Evolutionary conservation across 2,329 filamentous ascomycete species (phyloP).

Genomic region (Trichoderma simmonsii): DNA sequence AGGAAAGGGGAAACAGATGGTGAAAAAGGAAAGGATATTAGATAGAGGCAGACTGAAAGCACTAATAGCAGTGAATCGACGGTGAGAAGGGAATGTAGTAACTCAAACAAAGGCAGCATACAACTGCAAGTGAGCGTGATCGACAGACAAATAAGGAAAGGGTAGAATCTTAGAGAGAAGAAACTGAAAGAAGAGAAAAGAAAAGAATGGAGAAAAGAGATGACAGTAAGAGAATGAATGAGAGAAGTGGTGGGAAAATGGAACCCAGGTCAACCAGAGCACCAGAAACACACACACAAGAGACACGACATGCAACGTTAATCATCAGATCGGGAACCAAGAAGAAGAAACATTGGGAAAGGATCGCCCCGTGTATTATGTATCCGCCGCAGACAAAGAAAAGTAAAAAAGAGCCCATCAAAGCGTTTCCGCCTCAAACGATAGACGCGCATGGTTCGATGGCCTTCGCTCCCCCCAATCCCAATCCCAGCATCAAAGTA

Average conservation of each 20-base stretch:
- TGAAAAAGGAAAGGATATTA: not conserved
- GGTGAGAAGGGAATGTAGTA: not conserved
- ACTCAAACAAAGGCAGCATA: not conserved
- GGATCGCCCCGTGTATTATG: slow-evolving; percentile 20
- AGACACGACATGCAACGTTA: slow-evolving; percentile 18
- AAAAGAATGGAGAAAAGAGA: slow-evolving; percentile 21
- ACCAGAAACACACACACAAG: slow-evolving; percentile 21
- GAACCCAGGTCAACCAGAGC: slow-evolving; percentile 11
- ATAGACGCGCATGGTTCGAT: not conserved
- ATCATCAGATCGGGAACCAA: slow-evolving; percentile 14
- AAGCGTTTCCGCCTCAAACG: not conserved
- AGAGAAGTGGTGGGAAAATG: slow-evolving; percentile 14
- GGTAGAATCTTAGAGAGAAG: not conserved
- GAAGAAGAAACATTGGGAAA: slow-evolving; percentile 18
- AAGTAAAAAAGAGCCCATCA: not conserved
- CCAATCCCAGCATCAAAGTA: not conserved
- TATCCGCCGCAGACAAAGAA: not conserved
- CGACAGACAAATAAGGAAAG: slow-evolving; percentile 17
- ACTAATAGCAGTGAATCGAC: not conserved
- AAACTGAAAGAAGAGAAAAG: slow-evolving; percentile 20
- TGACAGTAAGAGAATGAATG: slow-evolving; percentile 5
- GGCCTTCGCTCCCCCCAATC: not conserved
- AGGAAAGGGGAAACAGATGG: not conserved
- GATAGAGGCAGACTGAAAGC: not conserved
- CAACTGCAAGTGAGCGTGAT: slow-evolving; percentile 22